Evolutionary conservation across 1,139 yeast species (phyloP), one percentile per base, ranked within the genome.

Genomic region (Diutina rugosa): DNA sequence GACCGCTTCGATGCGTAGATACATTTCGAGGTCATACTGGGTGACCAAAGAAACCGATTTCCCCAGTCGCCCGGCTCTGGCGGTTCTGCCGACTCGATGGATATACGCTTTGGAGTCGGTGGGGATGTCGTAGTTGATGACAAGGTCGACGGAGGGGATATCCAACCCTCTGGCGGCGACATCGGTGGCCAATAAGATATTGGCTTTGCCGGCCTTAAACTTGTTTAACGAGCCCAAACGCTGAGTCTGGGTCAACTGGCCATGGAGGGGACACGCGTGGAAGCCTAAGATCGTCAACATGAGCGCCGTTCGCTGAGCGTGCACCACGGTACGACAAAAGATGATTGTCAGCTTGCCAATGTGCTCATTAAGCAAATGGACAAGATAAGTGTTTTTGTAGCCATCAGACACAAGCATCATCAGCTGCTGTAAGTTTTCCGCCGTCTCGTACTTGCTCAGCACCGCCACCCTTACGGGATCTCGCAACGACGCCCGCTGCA

Each of bases 131-230:
- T 90, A 93, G 70, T 93, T 93, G 59, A 93, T 79, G 55, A 93
- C 99, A 56, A 89, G 78, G 69, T 93, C 99, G 51, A 93, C 99
- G 30, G 87, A 78, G 6, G 99, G 99, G 60, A 93, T 93, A 79
- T 93, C 99, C 62, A 93, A 79, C 58, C 99, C 99, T 73, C 99
- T 83, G 1, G 99, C 97, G 10, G 98, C 99, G 52, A 93, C 99
- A 72, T 93, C 98, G 0, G 99, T 93, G 10, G 99, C 99, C 7
- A 93, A 90, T 56, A 93, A 74, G 57, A 95, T 90, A 59, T 82
- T 81, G 62, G 90, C 81, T 54, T 81, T 80, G 5, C 97, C 97
- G 1, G 95, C 79, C 66, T 91, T 90, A 77, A 93, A 93, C 67
- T 91, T 87, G 72, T 90, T 95, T 62, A 93, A 76, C 0, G 98